Evolutionary conservation across 495 filamentous ascomycete species (phyloP).

Genomic region (Jackrogersella minutella): DNA sequence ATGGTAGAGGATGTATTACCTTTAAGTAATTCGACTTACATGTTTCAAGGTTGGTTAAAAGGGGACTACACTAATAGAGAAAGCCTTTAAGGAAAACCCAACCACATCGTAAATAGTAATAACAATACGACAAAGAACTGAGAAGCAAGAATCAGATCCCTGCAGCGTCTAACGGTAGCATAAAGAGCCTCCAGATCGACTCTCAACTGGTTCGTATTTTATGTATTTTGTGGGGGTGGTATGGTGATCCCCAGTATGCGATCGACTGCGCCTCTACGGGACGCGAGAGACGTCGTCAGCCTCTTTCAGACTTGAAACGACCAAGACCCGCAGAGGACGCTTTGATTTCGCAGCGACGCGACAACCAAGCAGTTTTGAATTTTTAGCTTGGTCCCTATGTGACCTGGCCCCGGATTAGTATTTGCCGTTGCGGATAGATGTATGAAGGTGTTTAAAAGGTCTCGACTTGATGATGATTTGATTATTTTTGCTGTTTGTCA

Average conservation of each 20-base stretch:
- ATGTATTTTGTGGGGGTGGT: constrained; percentile 2
- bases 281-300: constrained; percentile 34
- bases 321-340: constrained; percentile 19
- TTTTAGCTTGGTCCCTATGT: constrained; percentile 5
- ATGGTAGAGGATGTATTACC: constrained; percentile 7
- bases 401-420: constrained; percentile 13
- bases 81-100: too few species aligned
- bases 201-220: constrained; percentile 12
- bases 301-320: constrained; percentile 30
- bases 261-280: constrained; percentile 33
- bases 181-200: constrained; percentile 9
- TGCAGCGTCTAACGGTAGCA: constrained; percentile 1
- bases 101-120: background rate
- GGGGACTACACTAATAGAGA: too few species aligned
- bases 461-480: too few species aligned
- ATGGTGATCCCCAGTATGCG: constrained; percentile 12
- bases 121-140: constrained; percentile 1
- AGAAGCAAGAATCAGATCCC: background rate
- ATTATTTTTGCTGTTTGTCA: too few species aligned
- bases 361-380: constrained; percentile 19
- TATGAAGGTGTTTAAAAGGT: background rate
- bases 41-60: constrained; percentile 13
- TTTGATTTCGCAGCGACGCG: constrained; percentile 18
- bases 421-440: background rate
- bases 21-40: constrained; percentile 15